Evolutionary conservation across 169 alveolate genomes (phyloP).

Genomic region (Plasmodium ovale): DNA sequence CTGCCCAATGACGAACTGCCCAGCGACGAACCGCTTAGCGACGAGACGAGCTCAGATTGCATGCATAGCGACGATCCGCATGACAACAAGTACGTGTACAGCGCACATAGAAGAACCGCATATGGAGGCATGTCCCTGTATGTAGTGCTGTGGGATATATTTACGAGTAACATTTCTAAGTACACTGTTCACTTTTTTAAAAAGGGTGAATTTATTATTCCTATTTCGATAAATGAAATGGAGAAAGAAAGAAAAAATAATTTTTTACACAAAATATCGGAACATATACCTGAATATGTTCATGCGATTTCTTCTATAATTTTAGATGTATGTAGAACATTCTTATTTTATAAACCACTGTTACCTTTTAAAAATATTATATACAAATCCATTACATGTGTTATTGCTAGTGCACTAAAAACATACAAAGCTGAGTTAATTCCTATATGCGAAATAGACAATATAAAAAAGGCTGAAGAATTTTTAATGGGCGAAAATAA

Average conservation of each 20-base stretch:
- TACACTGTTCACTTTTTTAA: conserved; percentile 44
- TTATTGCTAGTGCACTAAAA: conserved; percentile 31
- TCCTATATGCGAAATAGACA: conserved; percentile 29
- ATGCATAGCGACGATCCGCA: background rate
- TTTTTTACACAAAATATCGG: conserved; percentile 47
- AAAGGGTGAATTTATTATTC: conserved; percentile 20
- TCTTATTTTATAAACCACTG: conserved; percentile 49
- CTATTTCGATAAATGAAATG: conserved; percentile 37
- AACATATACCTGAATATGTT: conserved; percentile 45
- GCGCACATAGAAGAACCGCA: background rate
- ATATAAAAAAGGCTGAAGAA: conserved; percentile 39
- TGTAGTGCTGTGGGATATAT: conserved; percentile 72
- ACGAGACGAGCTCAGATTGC: background rate
- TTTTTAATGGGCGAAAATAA: conserved; percentile 37
- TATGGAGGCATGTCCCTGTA: conserved; percentile 61
- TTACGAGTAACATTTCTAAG: conserved; percentile 48
- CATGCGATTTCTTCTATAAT: conserved; percentile 35
- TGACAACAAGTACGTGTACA: conserved; percentile 32
- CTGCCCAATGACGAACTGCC: background rate
- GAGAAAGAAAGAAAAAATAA: conserved; percentile 65
- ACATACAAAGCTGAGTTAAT: conserved; percentile 30
- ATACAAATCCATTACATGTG: conserved; percentile 59
- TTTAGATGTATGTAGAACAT: conserved; percentile 40
- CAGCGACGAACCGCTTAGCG: background rate
- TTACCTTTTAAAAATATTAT: conserved; percentile 56